Conservation (phyloP, 305 asterid genomes). For the Coffea humblotiana region DNA sequence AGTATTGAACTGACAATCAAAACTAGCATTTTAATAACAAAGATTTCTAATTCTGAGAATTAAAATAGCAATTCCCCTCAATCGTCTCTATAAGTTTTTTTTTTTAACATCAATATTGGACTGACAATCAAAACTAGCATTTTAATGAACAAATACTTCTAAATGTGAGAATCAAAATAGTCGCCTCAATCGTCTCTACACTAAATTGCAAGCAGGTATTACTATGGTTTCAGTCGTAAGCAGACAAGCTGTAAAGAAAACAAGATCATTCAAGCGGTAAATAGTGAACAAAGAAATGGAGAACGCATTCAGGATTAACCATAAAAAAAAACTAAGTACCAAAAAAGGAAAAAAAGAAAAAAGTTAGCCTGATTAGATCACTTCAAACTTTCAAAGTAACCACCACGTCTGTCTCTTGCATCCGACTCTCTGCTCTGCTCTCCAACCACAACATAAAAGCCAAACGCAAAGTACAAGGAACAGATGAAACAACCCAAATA, state of each 20-base stretch:
- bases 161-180: background rate
- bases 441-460: background rate
- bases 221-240: background rate
- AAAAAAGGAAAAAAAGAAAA: background rate
- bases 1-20: too few relatives aligned
- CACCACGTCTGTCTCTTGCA: background rate
- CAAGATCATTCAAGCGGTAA: background rate
- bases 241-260: background rate
- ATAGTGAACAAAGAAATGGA: background rate
- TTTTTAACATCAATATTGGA: too few relatives aligned
- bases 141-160: slow-evolving; percentile 6
- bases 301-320: background rate
- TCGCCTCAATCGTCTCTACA: background rate
- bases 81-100: background rate
- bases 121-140: background rate
- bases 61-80: background rate
- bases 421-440: background rate
- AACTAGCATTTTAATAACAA: background rate
- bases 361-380: background rate
- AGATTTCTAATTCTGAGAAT: background rate
- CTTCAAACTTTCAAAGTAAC: background rate
- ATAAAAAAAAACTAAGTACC: background rate
- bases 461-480: background rate
- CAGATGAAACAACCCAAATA: background rate
- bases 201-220: background rate